Percentiles rank a stretch among this genome's conserved stretches.
phyloP scores from a whole-genome alignment of 2,329 filamentous ascomycete species.

The Apiospora pterosperma region DNA sequence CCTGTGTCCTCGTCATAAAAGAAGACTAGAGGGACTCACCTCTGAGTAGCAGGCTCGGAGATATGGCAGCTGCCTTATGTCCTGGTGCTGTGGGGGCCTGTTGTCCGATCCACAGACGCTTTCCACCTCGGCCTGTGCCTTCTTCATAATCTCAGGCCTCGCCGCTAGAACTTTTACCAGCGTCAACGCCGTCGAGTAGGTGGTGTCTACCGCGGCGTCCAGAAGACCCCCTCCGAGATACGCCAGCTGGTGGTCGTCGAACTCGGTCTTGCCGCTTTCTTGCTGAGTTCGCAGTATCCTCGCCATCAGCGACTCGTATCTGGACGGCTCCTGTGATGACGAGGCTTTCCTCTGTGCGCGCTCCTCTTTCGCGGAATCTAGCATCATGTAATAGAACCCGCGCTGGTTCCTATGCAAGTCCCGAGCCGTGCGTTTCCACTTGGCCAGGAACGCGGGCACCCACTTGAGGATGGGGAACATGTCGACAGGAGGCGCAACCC shows the following conservation, averaged over 20 bases:
- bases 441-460: slow-evolving; percentile 7
- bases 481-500: slow-evolving; percentile 8
- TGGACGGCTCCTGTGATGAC: neutral
- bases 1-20: neutral
- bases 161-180: slow-evolving; percentile 14
- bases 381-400: slow-evolving; percentile 9
- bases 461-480: slow-evolving; percentile 10
- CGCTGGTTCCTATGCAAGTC: slow-evolving; percentile 6
- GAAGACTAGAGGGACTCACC: neutral
- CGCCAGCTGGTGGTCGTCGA: slow-evolving; percentile 11
- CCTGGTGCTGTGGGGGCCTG: slow-evolving; percentile 7
- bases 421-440: slow-evolving; percentile 8
- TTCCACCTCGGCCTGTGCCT: slow-evolving; percentile 15
- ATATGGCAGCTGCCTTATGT: slow-evolving; percentile 11
- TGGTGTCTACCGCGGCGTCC: slow-evolving; percentile 17
- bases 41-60: slow-evolving; percentile 16
- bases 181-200: slow-evolving; percentile 8
- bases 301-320: slow-evolving; percentile 7
- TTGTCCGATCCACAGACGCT: slow-evolving; percentile 5
- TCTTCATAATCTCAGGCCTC: slow-evolving; percentile 12
- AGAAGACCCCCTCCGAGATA: slow-evolving; percentile 15
- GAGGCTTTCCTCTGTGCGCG: neutral
- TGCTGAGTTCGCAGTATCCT: slow-evolving; percentile 7
- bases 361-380: slow-evolving; percentile 8
- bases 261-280: slow-evolving; percentile 8